Base-by-base conservation (phyloP, 2,329 filamentous ascomycete species). In the Botrytis pseudocinerea region DNA sequence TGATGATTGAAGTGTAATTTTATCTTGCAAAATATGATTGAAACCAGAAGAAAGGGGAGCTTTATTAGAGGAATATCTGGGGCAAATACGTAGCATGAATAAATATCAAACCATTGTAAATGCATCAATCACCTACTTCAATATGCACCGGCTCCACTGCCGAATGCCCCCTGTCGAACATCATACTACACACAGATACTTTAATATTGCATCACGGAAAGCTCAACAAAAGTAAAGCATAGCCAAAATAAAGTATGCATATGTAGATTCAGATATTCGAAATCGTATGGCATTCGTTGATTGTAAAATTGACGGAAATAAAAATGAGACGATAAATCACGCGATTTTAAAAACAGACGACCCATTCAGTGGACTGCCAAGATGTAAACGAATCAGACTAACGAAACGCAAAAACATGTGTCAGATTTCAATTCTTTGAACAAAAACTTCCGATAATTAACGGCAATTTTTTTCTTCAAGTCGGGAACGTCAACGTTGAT, bases 291-390 rank as follows among this genome's bases (percentile, higher is more conserved):
- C 60, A 60, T 44, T 59, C 8, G 22, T 38, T 32, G 16, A 70
- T 22, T 62, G 10, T 44, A n/a, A 32, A 14, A 40, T 51, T 40
- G 32, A 25, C 35, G 10, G 10, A 38, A 59, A 69, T 18, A 57
- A 57, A 51, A 38, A 69, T 72, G 59, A 63, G 28, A 59, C 35
- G 62, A 72, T 69, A 72, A 72, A 72, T 72, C 70, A 72, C 46
- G 63, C 70, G n/a, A 72, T 69, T 72, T 22, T 32, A 8, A 69
- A 60, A 66, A 28, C 35, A 51, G 7, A 12, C 57, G 51, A 60
- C 61, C 42, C 12, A 40, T 42, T 64, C 51, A 42, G 60, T 71
- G 60, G 61, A 66, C 20, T 25, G 25, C 59, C 46, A 54, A n/a
- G 42, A 35, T 68, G 40, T 70, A 48, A 62, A 14, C 40, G 42